Conservation (phyloP, 441 rosid species). For the Croton laevigatus region DNA sequence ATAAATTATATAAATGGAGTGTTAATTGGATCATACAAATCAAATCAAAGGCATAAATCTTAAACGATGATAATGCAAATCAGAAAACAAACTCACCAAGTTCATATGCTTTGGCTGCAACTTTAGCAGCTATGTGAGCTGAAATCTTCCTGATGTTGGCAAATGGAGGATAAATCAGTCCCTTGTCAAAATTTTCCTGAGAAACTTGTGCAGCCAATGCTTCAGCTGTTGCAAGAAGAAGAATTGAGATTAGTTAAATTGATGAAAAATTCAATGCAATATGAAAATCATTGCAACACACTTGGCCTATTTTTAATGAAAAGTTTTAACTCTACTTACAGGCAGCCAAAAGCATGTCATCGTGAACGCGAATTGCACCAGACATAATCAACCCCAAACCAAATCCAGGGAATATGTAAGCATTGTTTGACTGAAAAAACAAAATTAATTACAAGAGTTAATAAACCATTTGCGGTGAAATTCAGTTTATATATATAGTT, state of each 20-base stretch:
- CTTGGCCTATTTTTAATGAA: too few relatives aligned
- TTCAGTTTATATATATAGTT: constrained; percentile 6
- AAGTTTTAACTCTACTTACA: constrained; percentile 48
- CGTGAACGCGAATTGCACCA: constrained; percentile 88
- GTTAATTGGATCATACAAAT: neutral
- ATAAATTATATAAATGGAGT: neutral
- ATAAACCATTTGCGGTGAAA: neutral
- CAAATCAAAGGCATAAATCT: too few relatives aligned
- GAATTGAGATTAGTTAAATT: neutral
- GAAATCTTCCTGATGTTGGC: constrained; percentile 85
- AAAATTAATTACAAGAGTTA: neutral
- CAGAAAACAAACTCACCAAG: constrained; percentile 52
- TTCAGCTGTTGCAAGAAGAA: constrained; percentile 59
- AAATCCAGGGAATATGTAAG: constrained; percentile 95
- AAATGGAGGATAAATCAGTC: constrained; percentile 90
- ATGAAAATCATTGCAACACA: neutral
- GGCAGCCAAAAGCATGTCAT: constrained; percentile 94
- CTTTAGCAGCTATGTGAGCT: constrained; percentile 82
- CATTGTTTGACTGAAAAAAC: constrained; percentile 74
- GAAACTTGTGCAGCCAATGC: constrained; percentile 81
- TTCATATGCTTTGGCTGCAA: constrained; percentile 89
- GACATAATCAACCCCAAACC: constrained; percentile 91
- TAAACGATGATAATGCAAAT: neutral
- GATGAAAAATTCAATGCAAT: neutral
- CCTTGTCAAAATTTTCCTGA: constrained; percentile 57